A percentile compares a stretch with the other conserved stretches of the same genome.
Conservation (phyloP, 2,329 filamentous ascomycete species). For the Teratosphaeria epicoccoides region DNA sequence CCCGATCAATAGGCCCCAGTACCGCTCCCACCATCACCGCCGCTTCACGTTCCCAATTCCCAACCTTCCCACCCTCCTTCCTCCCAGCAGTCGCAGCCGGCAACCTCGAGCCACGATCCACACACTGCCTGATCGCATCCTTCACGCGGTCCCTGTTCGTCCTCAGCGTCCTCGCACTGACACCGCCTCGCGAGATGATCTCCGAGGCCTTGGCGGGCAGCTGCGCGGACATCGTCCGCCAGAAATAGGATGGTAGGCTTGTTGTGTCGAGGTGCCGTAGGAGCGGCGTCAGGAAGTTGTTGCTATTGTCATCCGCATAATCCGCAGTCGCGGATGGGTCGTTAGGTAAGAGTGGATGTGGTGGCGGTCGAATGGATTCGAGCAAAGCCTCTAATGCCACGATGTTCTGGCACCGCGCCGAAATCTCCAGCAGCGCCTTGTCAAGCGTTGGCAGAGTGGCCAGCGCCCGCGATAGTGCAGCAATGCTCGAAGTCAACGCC, state of each 20-base stretch:
- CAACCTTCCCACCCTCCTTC: conserved; percentile 24
- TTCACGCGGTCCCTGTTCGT: conserved; percentile 64
- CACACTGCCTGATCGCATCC: conserved; percentile 72
- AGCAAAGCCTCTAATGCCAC: conserved; percentile 77
- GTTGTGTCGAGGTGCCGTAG: conserved; percentile 68
- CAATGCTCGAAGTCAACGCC: conserved; percentile 66
- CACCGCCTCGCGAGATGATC: conserved; percentile 70
- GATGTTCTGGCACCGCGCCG: conserved; percentile 77
- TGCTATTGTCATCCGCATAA: conserved; percentile 19
- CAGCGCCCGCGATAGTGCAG: conserved; percentile 63
- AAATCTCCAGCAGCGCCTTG: conserved; percentile 68
- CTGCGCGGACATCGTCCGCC: conserved; percentile 73
- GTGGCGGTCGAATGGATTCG: conserved; percentile 53
- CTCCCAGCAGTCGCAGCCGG: conserved; percentile 40
- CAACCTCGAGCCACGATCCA: conserved; percentile 62
- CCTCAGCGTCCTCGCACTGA: conserved; percentile 68
- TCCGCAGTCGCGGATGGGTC: conserved; percentile 28
- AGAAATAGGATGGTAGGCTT: conserved; percentile 83
- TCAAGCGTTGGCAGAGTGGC: conserved; percentile 74
- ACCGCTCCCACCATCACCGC: conserved; percentile 90
- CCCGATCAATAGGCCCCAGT: conserved; percentile 42
- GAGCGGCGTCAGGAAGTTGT: conserved; percentile 59
- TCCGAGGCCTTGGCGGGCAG: conserved; percentile 72
- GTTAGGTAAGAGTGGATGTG: conserved; percentile 51
- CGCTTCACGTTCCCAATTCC: conserved; percentile 78